Evolutionary conservation across 2,329 filamentous ascomycete species (phyloP).

Genomic region (Penicillium sp.): DNA sequence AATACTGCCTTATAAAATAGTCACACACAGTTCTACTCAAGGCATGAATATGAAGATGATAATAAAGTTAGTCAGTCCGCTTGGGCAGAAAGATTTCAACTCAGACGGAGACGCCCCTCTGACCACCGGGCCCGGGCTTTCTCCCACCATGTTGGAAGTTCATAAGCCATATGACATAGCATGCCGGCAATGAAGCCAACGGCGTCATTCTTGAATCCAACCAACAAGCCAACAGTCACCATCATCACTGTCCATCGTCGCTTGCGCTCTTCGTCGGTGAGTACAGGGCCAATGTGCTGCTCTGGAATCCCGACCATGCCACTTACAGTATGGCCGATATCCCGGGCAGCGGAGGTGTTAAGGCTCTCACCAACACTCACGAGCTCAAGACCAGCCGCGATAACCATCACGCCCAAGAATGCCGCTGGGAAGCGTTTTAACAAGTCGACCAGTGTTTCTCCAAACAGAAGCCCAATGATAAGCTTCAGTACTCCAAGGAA

Average conservation of each 20-base stretch:
- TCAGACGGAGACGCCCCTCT: slow-evolving; percentile 32
- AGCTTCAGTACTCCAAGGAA: slow-evolving; percentile 76
- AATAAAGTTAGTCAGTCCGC: too few relatives aligned
- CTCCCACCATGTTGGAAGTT: slow-evolving; percentile 34
- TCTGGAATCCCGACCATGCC: slow-evolving; percentile 38
- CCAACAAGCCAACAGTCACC: slow-evolving; percentile 74
- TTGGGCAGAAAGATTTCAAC: not conserved
- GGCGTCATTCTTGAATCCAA: slow-evolving; percentile 88
- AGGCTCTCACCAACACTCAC: slow-evolving; percentile 81
- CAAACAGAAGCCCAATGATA: slow-evolving; percentile 71
- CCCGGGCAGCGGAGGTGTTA: slow-evolving; percentile 69
- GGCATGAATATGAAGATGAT: too few relatives aligned
- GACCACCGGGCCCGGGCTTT: slow-evolving; percentile 26
- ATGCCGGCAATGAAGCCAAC: slow-evolving; percentile 82
- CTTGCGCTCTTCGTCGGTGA: slow-evolving; percentile 67
- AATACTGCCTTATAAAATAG: too few relatives aligned
- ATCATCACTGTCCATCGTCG: slow-evolving; percentile 89
- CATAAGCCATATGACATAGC: slow-evolving; percentile 71
- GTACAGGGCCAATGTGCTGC: slow-evolving; percentile 28
- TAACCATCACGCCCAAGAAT: slow-evolving; percentile 81
- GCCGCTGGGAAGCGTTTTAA: slow-evolving; percentile 71
- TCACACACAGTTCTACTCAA: too few relatives aligned
- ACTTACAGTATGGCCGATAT: slow-evolving; percentile 46
- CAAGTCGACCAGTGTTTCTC: slow-evolving; percentile 69
- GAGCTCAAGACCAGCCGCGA: slow-evolving; percentile 84